Evolutionary conservation across 495 filamentous ascomycete genomes (phyloP).

Genomic region (Diplogelasinospora grovesii): DNA sequence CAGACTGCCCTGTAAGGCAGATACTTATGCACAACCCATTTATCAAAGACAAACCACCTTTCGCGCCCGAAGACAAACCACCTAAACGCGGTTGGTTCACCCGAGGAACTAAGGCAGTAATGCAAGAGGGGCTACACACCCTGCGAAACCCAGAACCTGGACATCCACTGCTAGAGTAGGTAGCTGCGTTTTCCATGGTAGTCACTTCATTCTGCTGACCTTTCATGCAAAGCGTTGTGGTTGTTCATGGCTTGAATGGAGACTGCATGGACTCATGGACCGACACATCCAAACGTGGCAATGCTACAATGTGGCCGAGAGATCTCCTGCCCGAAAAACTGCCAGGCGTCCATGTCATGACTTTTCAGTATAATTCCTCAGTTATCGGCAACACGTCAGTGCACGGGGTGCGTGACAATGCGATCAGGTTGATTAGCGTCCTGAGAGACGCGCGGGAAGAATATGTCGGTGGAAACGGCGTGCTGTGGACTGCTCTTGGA

Average conservation of each 20-base stretch:
- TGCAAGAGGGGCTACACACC: too few species aligned
- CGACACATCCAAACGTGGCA: constrained; percentile 26
- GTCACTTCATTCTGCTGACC: background rate
- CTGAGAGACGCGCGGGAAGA: background rate
- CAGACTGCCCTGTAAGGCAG: too few species aligned
- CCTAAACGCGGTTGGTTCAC: too few species aligned
- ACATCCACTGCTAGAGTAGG: background rate
- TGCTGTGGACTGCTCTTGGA: too few species aligned
- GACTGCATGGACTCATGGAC: constrained; percentile 32
- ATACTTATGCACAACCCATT: too few species aligned
- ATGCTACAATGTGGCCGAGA: constrained; percentile 28
- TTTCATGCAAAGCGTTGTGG: constrained; percentile 26
- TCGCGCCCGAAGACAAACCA: too few species aligned
- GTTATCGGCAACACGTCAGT: constrained; percentile 36
- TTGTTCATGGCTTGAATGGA: constrained; percentile 39
- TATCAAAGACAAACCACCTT: too few species aligned
- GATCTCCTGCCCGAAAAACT: constrained; percentile 38
- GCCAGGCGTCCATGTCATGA: constrained; percentile 37
- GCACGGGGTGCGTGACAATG: constrained; percentile 44
- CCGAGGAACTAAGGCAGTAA: too few species aligned
- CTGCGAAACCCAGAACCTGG: too few species aligned
- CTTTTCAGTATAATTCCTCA: constrained; percentile 40
- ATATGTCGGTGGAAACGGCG: constrained; percentile 31
- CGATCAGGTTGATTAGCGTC: background rate
- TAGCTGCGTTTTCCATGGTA: too few species aligned